phyloP scores from a whole-genome alignment of 2,329 filamentous ascomycete species.

The Triangularia verruculosa region DNA sequence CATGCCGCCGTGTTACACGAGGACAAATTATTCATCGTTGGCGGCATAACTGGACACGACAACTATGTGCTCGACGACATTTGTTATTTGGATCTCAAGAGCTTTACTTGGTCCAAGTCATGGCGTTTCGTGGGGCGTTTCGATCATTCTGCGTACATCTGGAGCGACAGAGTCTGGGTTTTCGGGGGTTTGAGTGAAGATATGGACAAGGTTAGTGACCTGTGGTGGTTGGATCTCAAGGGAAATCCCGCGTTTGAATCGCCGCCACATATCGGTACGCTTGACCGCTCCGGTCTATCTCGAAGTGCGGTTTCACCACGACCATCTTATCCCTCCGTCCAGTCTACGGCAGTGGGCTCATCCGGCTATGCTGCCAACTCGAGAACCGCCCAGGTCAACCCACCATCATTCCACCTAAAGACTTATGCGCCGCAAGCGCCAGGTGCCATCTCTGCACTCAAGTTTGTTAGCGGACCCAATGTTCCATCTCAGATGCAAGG shows the following conservation, averaged over 20 bases:
- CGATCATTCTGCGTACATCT: constrained; percentile 93
- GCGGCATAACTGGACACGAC: constrained; percentile 90
- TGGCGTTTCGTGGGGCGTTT: constrained; percentile 96
- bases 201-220: constrained; percentile 93
- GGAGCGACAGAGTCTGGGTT: constrained; percentile 89
- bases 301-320: constrained; percentile 50
- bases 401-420: constrained; percentile 63
- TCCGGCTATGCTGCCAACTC: constrained; percentile 68
- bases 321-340: constrained; percentile 48
- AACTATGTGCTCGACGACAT: constrained; percentile 93
- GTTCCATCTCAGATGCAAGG: constrained; percentile 86
- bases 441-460: constrained; percentile 83
- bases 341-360: constrained; percentile 52
- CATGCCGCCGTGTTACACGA: constrained; percentile 94
- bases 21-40: constrained; percentile 93
- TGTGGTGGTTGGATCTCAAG: constrained; percentile 97
- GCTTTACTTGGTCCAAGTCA: constrained; percentile 92
- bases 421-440: constrained; percentile 81
- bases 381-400: constrained; percentile 63
- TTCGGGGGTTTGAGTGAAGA: constrained; percentile 93
- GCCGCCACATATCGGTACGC: constrained; percentile 54
- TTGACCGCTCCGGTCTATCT: constrained; percentile 45
- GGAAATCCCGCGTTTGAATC: constrained; percentile 82
- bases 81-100: constrained; percentile 94
- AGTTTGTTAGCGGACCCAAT: constrained; percentile 82